Evolutionary conservation across 306 rosid genomes (phyloP), one percentile per base, ranked within the genome.

Genomic region (Sechiopsis laciniata): DNA sequence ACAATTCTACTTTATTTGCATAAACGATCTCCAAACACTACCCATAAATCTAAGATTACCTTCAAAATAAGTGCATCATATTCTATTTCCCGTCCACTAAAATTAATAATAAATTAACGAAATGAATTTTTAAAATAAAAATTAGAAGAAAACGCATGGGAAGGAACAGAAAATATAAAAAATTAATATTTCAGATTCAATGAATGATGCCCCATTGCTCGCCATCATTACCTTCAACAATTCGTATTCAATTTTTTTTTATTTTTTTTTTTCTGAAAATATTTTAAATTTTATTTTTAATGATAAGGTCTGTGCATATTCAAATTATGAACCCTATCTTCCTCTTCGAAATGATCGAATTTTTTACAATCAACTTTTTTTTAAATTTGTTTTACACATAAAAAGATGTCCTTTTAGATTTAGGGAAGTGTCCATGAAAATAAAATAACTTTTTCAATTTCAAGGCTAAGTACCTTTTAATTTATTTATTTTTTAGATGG

Each of bases 291-390:
- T 54, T n/a, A 54, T 6, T 54, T 61, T 61, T 61, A 61, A 63
- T 63, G 10, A 63, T 35, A 63, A 35, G 8, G 14, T 63, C 50
- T 63, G 48, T 62, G 69, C 22, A 35, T 16, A 63, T 16, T 63
- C 22, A 63, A 63, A 63, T 63, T n/a, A 63, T 63, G 69, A 62
- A 62, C 69, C 69, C 50, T 35, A 63, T 63, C n/a, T 59, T 24
- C 35, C 3, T 59, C 66, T 26, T 26, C 48, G 45, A 62, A 20
- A 32, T 62, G 10, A 24, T 59, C 7, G 13, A 62, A 62, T 62
- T 29, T 62, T 35, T 12, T 37, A 62, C 64, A 58, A 58, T 60
- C 42, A 45, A 14, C 20, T 26, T 13, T 17, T 60, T 60, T 29
- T 61, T 61, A 2, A 7, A 37, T 62, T 35, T 62, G 10, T 1